Evolutionary conservation across 345 rosid species (phyloP).

Genomic region (Eucalyptus marginata): DNA sequence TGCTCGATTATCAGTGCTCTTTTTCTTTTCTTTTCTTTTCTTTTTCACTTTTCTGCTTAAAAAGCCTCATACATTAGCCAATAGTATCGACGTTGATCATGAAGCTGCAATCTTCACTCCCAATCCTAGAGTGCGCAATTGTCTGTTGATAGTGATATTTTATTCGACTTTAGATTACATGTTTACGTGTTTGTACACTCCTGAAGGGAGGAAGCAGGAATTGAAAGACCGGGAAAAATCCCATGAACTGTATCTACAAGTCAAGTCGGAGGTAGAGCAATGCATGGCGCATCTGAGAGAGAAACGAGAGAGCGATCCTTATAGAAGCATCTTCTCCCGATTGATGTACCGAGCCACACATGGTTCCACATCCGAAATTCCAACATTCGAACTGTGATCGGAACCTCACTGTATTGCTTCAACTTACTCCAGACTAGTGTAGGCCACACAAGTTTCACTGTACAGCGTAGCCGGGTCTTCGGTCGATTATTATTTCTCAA

Average conservation of each 20-base stretch:
- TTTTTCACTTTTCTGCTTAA: neutral
- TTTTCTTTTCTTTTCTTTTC: too few species aligned
- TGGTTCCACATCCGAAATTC: slow-evolving; percentile 38
- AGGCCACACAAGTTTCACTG: neutral
- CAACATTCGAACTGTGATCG: slow-evolving; percentile 46
- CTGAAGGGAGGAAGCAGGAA: slow-evolving; percentile 37
- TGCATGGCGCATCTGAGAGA: slow-evolving; percentile 40
- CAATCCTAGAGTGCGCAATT: neutral
- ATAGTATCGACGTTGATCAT: neutral
- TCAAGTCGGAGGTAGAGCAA: slow-evolving; percentile 55
- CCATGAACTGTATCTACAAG: slow-evolving; percentile 44
- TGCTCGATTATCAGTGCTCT: neutral
- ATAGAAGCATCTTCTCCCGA: slow-evolving; percentile 45
- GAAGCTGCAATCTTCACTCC: neutral
- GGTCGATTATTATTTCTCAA: neutral
- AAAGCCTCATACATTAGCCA: neutral
- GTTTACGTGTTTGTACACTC: neutral
- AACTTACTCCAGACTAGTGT: neutral
- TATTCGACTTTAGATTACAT: neutral
- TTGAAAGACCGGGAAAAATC: slow-evolving; percentile 42
- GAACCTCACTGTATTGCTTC: neutral
- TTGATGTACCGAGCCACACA: slow-evolving; percentile 31
- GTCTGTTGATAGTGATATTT: neutral
- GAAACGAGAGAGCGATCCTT: slow-evolving; percentile 62
- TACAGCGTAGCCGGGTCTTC: neutral